Conservation (phyloP, 2,329 filamentous ascomycete genomes). For the Didymellaceae sp. region DNA sequence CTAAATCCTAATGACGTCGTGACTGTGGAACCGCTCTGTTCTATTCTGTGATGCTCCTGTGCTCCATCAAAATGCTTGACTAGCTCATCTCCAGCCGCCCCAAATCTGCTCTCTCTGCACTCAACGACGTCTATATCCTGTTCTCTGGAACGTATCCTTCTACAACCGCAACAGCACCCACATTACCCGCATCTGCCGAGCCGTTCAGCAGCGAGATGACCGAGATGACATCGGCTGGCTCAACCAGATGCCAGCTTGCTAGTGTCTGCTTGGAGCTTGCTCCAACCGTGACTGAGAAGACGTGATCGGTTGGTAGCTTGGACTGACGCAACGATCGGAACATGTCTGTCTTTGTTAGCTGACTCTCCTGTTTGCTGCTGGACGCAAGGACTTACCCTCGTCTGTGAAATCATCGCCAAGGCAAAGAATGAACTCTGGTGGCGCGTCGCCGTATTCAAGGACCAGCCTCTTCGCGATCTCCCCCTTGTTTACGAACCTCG, state of each 20-base stretch:
- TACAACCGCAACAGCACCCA: conserved; percentile 50
- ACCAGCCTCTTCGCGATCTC: conserved; percentile 89
- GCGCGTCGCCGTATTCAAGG: conserved; percentile 69
- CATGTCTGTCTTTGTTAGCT: conserved; percentile 61
- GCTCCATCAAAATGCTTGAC: conserved; percentile 29
- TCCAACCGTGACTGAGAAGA: conserved; percentile 92
- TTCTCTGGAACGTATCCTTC: conserved; percentile 49
- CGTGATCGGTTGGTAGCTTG: conserved; percentile 66
- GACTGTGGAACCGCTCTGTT: conserved; percentile 8
- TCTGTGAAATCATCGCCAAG: conserved; percentile 96
- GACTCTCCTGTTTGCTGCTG: not conserved
- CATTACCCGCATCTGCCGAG: conserved; percentile 50
- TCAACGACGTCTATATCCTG: conserved; percentile 25
- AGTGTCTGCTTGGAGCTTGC: conserved; percentile 90
- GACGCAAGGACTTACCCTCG: conserved; percentile 69
- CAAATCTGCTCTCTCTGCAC: not conserved
- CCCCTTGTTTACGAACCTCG: conserved; percentile 96
- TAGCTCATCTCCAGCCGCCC: not conserved
- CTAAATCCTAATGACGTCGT: conserved; percentile 3
- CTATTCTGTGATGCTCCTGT: conserved; percentile 21
- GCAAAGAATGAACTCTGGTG: conserved; percentile 86
- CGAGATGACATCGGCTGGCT: conserved; percentile 86
- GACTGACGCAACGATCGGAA: conserved; percentile 77
- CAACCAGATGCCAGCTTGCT: conserved; percentile 87
- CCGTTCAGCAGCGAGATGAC: conserved; percentile 62